Base-by-base conservation (phyloP, 176 grass and related monocot genomes). In the Paspalum vaginatum region DNA sequence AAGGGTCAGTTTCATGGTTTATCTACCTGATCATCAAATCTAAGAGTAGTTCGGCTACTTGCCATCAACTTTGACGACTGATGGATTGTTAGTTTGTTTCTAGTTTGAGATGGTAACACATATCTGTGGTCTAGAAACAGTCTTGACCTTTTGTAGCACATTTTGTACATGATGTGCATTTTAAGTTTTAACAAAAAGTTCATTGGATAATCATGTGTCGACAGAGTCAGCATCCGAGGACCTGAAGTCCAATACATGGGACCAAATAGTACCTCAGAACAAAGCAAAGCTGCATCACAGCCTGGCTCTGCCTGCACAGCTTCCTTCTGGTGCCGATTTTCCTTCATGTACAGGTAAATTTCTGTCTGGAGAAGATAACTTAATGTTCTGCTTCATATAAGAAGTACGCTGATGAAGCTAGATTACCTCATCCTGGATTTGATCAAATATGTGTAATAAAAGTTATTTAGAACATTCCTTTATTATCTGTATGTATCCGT, bases 261-360 rank as follows among this genome's bases (percentile, higher is more conserved):
- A 77, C 59, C 72, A 86, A 68, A 68, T 51, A 27, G 57, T 25
- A 75, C 60, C 43, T 48, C 65, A 67, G 54, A 91, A 73, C 17
- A 82, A 63, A 13, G 17, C 46, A 76, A 92, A 89, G 48, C 81
- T 75, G 71, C 87, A 88, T 17, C 85, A 86, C 43, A 85, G 53
- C 54, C 82, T 83, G 57, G 53, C 85, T 3, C 52, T 93, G 42
- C 92, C 90, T 39, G 75, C 81, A 68, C 92, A 87, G 18, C 92
- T 94, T 74, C 95, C 95, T 87, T 85, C 83, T 61, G 89, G 90
- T 76, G 95, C 95, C 25, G 88, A 98, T 98, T 81, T 98, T 86
- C 92, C 95, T 65, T 86, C 86, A 66, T 98, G 88, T 80, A 93
- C 95, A 78, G 95, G 95, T 94, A 80, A 7, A 66, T 54, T 46